phyloP scores from a whole-genome alignment of 176 grass and related monocot species.

The Zea luxurians region DNA sequence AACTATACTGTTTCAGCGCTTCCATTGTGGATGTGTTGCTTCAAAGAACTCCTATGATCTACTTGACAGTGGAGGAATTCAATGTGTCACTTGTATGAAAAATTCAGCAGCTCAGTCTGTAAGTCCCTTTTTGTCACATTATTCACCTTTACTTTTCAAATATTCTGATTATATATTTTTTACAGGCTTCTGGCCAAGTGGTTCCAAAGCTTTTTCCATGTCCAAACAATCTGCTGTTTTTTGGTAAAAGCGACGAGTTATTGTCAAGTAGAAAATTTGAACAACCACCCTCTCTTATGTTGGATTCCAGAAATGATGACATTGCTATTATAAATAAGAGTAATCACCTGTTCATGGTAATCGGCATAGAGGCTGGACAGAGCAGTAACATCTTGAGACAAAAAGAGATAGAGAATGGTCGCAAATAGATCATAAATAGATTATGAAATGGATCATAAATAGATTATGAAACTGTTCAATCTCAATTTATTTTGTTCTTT shows the following conservation, averaged over 20 bases:
- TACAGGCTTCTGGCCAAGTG: conserved; percentile 56
- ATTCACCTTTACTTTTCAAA: conserved; percentile 24
- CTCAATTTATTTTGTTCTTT: no score
- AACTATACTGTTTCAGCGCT: conserved; percentile 42
- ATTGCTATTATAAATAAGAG: no score
- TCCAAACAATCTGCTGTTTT: no score
- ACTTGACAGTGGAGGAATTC: conserved; percentile 88
- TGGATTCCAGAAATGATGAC: no score
- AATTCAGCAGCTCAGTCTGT: conserved; percentile 61
- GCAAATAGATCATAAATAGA: no score
- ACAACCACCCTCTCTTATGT: no score
- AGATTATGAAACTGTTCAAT: no score
- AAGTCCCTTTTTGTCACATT: conserved; percentile 45
- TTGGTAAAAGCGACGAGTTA: no score
- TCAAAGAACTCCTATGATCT: conserved; percentile 91
- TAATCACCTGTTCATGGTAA: conserved; percentile 41
- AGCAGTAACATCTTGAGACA: conserved; percentile 54
- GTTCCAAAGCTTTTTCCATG: no score
- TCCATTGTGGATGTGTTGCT: conserved; percentile 93
- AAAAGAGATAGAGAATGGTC: conserved; percentile 56
- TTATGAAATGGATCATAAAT: no score
- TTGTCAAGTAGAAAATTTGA: no score
- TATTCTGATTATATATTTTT: conserved; percentile 34
- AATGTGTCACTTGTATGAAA: conserved; percentile 75
- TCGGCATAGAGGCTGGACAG: conserved; percentile 56